phyloP scores from a whole-genome alignment of 2,329 filamentous ascomycete genomes.

The Arthroderma uncinatum region DNA sequence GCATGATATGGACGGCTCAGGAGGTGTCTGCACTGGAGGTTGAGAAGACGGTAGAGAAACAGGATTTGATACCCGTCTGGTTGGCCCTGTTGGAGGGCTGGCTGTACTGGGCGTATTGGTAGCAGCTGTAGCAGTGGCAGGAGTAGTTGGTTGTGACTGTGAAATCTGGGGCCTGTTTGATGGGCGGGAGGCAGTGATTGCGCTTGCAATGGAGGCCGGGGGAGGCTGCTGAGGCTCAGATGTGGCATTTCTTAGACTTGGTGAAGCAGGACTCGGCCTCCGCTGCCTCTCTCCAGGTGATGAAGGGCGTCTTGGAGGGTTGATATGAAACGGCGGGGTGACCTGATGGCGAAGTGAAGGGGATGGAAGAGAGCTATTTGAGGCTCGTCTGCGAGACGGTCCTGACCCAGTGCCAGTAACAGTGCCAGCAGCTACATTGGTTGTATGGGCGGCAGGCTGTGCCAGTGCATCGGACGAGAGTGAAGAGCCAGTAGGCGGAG shows the following conservation, averaged over 20 bases:
- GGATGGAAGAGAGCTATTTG: constrained; percentile 4
- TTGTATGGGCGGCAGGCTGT: background rate
- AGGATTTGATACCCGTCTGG: background rate
- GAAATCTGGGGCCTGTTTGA: constrained; percentile 24
- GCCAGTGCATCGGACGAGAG: constrained; percentile 3
- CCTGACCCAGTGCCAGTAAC: background rate
- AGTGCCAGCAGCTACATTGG: background rate
- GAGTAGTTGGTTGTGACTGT: constrained; percentile 18
- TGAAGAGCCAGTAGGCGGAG: background rate
- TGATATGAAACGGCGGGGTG: background rate
- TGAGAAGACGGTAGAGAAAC: background rate
- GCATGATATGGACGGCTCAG: constrained; percentile 64
- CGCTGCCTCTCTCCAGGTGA: constrained; percentile 1
- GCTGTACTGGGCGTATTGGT: background rate
- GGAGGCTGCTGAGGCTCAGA: background rate
- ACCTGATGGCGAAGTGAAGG: background rate
- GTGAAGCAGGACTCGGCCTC: background rate
- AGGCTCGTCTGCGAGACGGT: constrained; percentile 4
- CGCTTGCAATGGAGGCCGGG: background rate
- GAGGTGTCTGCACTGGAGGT: background rate
- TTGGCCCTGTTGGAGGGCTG: background rate
- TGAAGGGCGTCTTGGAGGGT: background rate
- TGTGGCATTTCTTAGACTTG: background rate
- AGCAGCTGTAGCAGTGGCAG: constrained; percentile 11
- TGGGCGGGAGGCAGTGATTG: background rate